Evolutionary conservation across 805 yeast genomes (phyloP), one percentile per base, ranked within the genome.

Genomic region (Candida krabiensis): DNA sequence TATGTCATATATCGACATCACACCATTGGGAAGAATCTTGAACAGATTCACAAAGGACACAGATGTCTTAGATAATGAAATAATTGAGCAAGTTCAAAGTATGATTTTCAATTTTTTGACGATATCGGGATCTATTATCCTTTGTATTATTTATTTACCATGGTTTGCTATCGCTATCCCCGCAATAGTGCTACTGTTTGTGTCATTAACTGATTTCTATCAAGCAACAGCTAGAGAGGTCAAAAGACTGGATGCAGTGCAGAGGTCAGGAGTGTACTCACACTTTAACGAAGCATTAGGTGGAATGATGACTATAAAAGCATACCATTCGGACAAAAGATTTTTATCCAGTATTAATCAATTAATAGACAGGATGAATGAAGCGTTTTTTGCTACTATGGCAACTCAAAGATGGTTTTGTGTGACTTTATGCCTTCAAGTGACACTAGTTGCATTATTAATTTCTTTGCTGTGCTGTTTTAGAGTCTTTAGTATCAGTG

Each of bases 1-100:
- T 33, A 86, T 86, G 90, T 63, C 80, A 1, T 89, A 77, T 57
- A 72, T 87, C 63, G 96, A 89, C 55, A 79, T 87, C 9, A 85
- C 95, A 0, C 96, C 96, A 13, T 73, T 86, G 70, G 96, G 96
- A 2, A 72, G 96, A 49, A 80, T 88, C 41, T 67, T 89, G 58
- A 88, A 86, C 62, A 69, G 96, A 49, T 88, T 87, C 59, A 86
- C 96, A 2, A 86, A 86, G 51, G 96, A 88, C 60, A 83, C 93
- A 0, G 95, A 88, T 57, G 80, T 80, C 4, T 65, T 86, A 58
- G 96, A 88, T 55, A 86, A 85, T 56, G 91, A 84, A 60, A 64
- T 87, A 41, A 74, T 79, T 39, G 89, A 84, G 55, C 86, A 83
- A 52, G 47, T 83, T 29, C 72, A 91, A 50, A 61, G 80, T 62